Evolutionary conservation across 805 yeast genomes (phyloP).

Genomic region (Lipomyces chichibuensis): DNA sequence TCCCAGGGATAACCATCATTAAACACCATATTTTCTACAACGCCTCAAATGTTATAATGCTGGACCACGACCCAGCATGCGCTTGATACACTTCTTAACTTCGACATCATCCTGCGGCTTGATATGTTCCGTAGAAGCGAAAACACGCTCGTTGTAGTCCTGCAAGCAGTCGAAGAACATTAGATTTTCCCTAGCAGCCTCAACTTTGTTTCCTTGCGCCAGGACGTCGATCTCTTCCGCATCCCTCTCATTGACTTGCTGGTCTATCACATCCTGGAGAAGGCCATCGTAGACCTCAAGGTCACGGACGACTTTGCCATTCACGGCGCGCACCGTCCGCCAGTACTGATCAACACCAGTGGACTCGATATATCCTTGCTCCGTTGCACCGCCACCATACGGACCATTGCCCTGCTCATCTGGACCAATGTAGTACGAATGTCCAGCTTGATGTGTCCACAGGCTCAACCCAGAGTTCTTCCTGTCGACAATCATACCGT

Average conservation of each 20-base stretch:
- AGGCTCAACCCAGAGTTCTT: constrained; percentile 3
- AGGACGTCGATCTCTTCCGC: background rate
- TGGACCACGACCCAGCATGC: constrained; percentile 31
- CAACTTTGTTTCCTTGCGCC: background rate
- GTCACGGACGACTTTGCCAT: constrained; percentile 30
- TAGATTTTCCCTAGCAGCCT: constrained; percentile 2
- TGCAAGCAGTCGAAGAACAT: constrained; percentile 18
- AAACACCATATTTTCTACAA: background rate
- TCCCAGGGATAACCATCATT: background rate
- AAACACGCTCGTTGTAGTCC: constrained; percentile 14
- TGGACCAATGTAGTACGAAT: constrained; percentile 24
- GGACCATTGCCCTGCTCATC: constrained; percentile 30
- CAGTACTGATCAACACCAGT: constrained; percentile 19
- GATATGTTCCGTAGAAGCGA: background rate
- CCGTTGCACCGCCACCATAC: constrained; percentile 33
- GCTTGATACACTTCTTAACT: constrained; percentile 21
- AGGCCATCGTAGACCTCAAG: constrained; percentile 14
- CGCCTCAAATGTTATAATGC: background rate
- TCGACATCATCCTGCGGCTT: constrained; percentile 17
- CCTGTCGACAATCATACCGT: constrained; percentile 14
- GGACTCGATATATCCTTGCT: constrained; percentile 20
- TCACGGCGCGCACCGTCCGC: constrained; percentile 31
- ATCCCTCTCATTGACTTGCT: constrained; percentile 1
- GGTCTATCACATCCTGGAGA: no score
- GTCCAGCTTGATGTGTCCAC: constrained; percentile 32